A percentile compares a stretch with the other conserved stretches of the same genome.
These are phyloP conservation scores for Apiospora rasikravindrae DNA, from an alignment of 2,329 filamentous ascomycete species.

Conservation along the genomic window DNA sequence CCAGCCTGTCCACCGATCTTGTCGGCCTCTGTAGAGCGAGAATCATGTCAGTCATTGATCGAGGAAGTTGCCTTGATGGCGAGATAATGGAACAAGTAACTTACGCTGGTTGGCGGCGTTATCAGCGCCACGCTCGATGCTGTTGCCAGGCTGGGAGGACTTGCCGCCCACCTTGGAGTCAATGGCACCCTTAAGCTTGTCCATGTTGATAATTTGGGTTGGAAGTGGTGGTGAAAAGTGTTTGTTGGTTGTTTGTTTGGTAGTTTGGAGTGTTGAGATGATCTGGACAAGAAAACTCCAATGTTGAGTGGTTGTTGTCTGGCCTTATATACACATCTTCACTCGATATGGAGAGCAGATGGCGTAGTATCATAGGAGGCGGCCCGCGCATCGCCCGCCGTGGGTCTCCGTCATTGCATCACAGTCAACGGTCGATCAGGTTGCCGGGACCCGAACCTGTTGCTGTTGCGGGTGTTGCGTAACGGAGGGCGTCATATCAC, in stretches of 20 bases:
- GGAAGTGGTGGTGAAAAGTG: conserved; percentile 1
- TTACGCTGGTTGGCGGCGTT: conserved; percentile 27
- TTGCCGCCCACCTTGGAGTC: conserved; percentile 25
- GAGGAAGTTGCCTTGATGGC: not conserved
- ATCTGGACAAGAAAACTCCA: not conserved
- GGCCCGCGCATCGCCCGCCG: not conserved
- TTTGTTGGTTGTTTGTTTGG: conserved; percentile 1
- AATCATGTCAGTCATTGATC: not conserved
- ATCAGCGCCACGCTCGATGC: conserved; percentile 27
- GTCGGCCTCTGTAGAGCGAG: conserved; percentile 25
- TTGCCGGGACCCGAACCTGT: not conserved
- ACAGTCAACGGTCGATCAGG: not conserved
- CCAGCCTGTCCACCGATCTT: conserved; percentile 25
- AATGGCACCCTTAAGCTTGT: conserved; percentile 16
- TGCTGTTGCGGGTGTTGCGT: not conserved
- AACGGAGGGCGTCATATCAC: conserved; percentile 7
- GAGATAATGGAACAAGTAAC: not conserved
- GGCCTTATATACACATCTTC: not conserved
- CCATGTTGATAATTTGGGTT: conserved; percentile 11
- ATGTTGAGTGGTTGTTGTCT: not conserved
- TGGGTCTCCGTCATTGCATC: not conserved
- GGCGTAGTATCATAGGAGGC: too few relatives aligned
- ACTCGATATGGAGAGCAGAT: not conserved
- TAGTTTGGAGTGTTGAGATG: not conserved
- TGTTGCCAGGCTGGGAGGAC: conserved; percentile 29